phyloP scores from a whole-genome alignment of 495 filamentous ascomycete species.

The Penicillium bialowiezense region DNA sequence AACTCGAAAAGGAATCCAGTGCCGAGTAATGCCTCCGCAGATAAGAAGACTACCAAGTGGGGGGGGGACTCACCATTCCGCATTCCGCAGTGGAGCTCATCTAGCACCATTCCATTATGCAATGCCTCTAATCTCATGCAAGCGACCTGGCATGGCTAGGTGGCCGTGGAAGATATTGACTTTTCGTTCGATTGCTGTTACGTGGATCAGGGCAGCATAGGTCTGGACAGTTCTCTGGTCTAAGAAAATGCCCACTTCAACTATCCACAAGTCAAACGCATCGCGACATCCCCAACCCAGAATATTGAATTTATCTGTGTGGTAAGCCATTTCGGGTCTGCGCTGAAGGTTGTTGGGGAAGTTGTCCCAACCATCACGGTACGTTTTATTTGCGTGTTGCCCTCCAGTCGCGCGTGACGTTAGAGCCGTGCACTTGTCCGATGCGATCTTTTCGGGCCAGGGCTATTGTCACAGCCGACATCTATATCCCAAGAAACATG shows the following conservation, averaged over 20 bases:
- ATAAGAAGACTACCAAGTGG: conserved; percentile 1
- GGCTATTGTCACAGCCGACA: not conserved
- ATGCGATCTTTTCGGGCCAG: too few relatives aligned
- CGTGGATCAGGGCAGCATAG: conserved; percentile 13
- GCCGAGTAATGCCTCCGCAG: conserved; percentile 13
- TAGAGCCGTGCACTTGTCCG: too few relatives aligned
- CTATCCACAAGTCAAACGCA: conserved; percentile 11
- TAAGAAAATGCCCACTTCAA: conserved; percentile 23
- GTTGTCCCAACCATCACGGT: conserved; percentile 29
- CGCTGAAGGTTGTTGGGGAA: conserved; percentile 15
- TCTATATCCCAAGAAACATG: conserved; percentile 28
- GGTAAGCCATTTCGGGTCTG: conserved; percentile 22
- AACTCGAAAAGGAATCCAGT: conserved; percentile 3
- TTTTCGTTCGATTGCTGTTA: too few relatives aligned
- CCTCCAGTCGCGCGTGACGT: conserved; percentile 6
- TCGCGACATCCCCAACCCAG: conserved; percentile 14
- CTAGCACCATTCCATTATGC: not conserved
- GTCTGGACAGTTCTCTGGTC: conserved; percentile 22
- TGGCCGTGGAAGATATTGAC: too few relatives aligned
- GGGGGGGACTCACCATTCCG: conserved; percentile 1
- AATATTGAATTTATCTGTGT: conserved; percentile 24
- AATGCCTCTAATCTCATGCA: conserved; percentile 1
- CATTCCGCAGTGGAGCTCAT: conserved; percentile 14
- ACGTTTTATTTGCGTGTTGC: conserved; percentile 11
- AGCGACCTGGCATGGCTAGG: too few relatives aligned